Conservation (phyloP, 2,329 filamentous ascomycete genomes). For the Cladosporium phlei region DNA sequence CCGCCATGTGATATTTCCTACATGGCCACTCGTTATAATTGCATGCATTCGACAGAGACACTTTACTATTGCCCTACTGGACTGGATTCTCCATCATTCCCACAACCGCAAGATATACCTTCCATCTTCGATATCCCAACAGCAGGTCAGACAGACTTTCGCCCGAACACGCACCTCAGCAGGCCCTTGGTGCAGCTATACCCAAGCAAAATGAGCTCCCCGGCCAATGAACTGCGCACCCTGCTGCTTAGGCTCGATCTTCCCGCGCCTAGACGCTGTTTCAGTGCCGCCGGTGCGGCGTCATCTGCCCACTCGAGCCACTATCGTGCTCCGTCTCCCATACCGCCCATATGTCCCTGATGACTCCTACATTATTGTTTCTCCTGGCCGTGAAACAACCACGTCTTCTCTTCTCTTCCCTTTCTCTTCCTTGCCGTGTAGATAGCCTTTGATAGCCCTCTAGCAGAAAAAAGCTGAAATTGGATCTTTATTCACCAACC, state of each 20-base stretch:
- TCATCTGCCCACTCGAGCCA: conserved; percentile 15
- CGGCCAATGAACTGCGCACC: conserved; percentile 1
- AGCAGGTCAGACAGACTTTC: neutral
- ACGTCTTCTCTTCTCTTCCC: neutral
- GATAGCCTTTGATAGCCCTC: conserved; percentile 25
- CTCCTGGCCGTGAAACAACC: no score
- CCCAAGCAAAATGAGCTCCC: conserved; percentile 12
- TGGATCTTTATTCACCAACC: conserved; percentile 10
- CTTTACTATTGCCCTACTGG: no score
- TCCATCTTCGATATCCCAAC: neutral
- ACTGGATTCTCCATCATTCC: no score
- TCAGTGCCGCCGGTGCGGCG: conserved; percentile 11
- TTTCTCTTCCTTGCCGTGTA: conserved; percentile 17
- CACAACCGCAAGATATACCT: no score
- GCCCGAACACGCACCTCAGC: conserved; percentile 6
- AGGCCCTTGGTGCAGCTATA: conserved; percentile 11
- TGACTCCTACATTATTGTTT: conserved; percentile 14
- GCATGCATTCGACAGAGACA: no score
- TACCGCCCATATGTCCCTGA: conserved; percentile 15
- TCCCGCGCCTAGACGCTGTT: conserved; percentile 9
- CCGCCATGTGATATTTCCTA: no score
- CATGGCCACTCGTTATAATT: no score
- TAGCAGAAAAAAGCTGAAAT: conserved; percentile 16
- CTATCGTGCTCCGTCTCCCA: conserved; percentile 17
- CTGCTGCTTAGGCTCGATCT: conserved; percentile 3